A percentile compares a stretch with the other conserved stretches of the same genome.
phyloP scores from a whole-genome alignment of 1,284 basidiomycete species.

The Ganoderma resinaceum region DNA sequence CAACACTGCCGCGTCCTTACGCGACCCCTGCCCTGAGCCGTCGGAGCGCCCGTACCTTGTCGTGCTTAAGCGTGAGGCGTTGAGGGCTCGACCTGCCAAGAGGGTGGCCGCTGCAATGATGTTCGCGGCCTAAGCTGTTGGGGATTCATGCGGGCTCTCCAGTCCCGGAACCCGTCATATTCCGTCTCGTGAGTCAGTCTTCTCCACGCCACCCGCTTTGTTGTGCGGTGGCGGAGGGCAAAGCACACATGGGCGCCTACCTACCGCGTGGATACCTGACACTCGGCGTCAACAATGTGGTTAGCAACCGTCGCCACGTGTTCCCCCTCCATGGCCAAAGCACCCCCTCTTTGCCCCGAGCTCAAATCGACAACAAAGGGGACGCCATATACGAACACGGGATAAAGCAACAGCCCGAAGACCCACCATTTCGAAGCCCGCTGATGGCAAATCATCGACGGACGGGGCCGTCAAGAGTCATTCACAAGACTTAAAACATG shows the following conservation, averaged over 20 bases:
- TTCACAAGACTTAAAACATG: background rate
- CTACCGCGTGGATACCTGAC: conserved; percentile 3
- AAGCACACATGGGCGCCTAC: background rate
- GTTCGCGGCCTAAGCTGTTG: too few relatives aligned
- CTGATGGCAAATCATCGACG: background rate
- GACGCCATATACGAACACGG: background rate
- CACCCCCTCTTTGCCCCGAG: background rate
- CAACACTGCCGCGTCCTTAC: too few relatives aligned
- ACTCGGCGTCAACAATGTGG: conserved; percentile 1
- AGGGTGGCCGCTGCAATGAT: too few relatives aligned
- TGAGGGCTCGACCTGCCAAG: too few relatives aligned
- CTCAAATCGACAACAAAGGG: background rate
- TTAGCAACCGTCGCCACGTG: conserved; percentile 2
- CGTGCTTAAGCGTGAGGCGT: too few relatives aligned
- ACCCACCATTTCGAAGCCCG: background rate
- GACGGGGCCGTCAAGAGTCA: conserved; percentile 1
- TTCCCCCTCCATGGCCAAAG: background rate
- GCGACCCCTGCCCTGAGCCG: too few relatives aligned
- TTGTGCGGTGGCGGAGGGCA: background rate
- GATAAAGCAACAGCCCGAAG: background rate
- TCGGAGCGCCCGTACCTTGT: too few relatives aligned
- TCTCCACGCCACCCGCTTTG: background rate
- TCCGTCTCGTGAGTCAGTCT: too few relatives aligned
- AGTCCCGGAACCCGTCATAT: too few relatives aligned
- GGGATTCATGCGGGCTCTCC: too few relatives aligned